phyloP scores from a whole-genome alignment of 1,139 yeast genomes.

The Schizosaccharomyces versatilis region DNA sequence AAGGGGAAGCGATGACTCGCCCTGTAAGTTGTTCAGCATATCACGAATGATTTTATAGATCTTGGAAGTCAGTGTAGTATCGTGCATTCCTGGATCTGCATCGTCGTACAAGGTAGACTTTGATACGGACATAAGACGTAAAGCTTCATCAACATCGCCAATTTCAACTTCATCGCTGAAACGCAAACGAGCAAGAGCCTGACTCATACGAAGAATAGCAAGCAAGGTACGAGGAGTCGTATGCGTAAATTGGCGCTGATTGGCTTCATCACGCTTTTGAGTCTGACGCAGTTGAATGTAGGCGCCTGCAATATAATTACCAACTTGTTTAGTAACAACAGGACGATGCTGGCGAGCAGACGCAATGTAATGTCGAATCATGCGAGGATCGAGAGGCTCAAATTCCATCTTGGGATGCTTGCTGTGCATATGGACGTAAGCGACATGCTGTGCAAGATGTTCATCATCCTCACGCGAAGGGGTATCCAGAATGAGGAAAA shows the following conservation, averaged over 20 bases:
- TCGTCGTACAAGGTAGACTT: conserved; percentile 54
- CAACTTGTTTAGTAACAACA: conserved; percentile 62
- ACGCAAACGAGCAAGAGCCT: conserved; percentile 79
- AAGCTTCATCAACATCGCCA: conserved; percentile 87
- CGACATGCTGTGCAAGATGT: conserved; percentile 73
- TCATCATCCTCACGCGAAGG: conserved; percentile 68
- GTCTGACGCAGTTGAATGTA: conserved; percentile 87
- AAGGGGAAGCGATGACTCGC: conserved; percentile 29
- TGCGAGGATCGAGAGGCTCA: conserved; percentile 54
- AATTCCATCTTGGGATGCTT: conserved; percentile 59
- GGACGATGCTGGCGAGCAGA: conserved; percentile 75
- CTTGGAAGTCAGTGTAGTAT: conserved; percentile 31
- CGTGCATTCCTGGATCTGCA: conserved; percentile 18
- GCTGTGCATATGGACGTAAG: conserved; percentile 86
- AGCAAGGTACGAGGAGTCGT: conserved; percentile 87
- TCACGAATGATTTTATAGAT: conserved; percentile 39
- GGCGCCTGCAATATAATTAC: conserved; percentile 67
- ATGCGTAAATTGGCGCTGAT: conserved; percentile 63
- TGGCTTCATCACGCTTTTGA: conserved; percentile 56
- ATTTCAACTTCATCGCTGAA: conserved; percentile 47
- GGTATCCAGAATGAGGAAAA: conserved; percentile 67
- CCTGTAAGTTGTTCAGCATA: conserved; percentile 24
- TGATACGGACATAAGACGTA: conserved; percentile 66
- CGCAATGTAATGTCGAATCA: conserved; percentile 73
- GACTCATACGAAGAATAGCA: conserved; percentile 79